phyloP scores from a whole-genome alignment of 768 basidiomycete genomes.

The Tricholoma saponaceum region DNA sequence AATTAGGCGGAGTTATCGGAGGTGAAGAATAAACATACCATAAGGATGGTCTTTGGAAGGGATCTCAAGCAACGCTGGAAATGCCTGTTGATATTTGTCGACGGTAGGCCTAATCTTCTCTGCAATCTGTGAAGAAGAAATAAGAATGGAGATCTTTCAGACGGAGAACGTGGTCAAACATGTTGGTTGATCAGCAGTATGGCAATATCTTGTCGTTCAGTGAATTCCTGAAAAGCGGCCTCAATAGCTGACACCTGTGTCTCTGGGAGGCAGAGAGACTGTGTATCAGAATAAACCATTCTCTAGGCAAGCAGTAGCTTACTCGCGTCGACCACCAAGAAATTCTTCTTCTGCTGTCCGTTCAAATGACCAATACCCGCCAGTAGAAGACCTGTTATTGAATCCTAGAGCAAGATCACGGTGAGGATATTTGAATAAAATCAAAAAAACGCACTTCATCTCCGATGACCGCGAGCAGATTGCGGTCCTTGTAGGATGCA shows the following conservation, averaged over 20 bases:
- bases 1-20: neutral
- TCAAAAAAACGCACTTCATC: slow-evolving; percentile 67
- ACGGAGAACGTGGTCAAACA: slow-evolving; percentile 36
- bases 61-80: slow-evolving; percentile 95
- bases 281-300: slow-evolving; percentile 24
- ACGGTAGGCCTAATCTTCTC: slow-evolving; percentile 96
- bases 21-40: slow-evolving; percentile 47
- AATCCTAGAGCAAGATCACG: slow-evolving; percentile 59
- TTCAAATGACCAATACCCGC: slow-evolving; percentile 94
- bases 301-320: slow-evolving; percentile 24
- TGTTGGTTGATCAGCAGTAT: slow-evolving; percentile 98
- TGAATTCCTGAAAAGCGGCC: slow-evolving; percentile 90
- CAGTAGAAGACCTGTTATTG: slow-evolving; percentile 91
- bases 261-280: slow-evolving; percentile 33
- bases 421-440: slow-evolving; percentile 8
- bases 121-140: slow-evolving; percentile 62
- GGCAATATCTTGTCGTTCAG: slow-evolving; percentile 90
- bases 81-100: slow-evolving; percentile 92
- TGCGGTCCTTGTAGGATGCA: slow-evolving; percentile 73
- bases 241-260: slow-evolving; percentile 91
- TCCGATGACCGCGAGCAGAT: slow-evolving; percentile 91
- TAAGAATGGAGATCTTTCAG: neutral
- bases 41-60: slow-evolving; percentile 99
- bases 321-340: slow-evolving; percentile 94
- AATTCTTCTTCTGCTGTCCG: slow-evolving; percentile 96